Evolutionary conservation across 1,284 basidiomycete genomes (phyloP).

Genomic region (Inonotus hispidus): DNA sequence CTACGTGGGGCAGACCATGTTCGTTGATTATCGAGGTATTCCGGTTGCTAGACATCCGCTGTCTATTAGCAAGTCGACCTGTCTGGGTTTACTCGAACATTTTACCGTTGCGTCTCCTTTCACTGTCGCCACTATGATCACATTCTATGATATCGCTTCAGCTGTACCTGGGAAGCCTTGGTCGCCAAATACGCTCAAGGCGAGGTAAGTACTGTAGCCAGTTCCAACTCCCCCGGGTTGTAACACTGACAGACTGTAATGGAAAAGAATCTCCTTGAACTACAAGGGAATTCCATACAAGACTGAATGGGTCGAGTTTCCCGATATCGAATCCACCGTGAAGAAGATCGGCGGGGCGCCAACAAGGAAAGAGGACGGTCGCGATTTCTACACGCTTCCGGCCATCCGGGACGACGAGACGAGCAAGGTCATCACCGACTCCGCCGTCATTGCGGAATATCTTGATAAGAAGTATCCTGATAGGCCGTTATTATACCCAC

Average conservation of each 20-base stretch:
- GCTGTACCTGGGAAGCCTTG: conserved; percentile 12
- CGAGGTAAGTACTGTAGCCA: conserved; percentile 11
- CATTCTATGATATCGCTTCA: conserved; percentile 16
- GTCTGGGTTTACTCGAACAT: no score
- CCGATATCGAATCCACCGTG: conserved; percentile 19
- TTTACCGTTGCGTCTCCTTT: background rate
- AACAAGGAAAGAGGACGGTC: conserved; percentile 14
- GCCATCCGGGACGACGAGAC: conserved; percentile 22
- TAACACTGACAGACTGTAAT: background rate
- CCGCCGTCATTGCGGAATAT: conserved; percentile 23
- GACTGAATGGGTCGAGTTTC: conserved; percentile 21
- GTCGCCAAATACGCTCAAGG: conserved; percentile 21
- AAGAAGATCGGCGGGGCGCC: conserved; percentile 17
- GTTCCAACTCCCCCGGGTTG: background rate
- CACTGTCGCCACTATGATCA: conserved; percentile 10
- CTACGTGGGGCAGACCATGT: no score
- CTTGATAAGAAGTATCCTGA: conserved; percentile 23
- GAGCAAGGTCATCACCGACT: conserved; percentile 21
- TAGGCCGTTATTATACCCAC: conserved; percentile 14
- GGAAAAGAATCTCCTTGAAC: conserved; percentile 13
- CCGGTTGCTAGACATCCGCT: no score
- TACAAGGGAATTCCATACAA: conserved; percentile 19
- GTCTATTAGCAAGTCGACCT: no score
- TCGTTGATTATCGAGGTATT: no score
- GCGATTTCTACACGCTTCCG: conserved; percentile 25